Base-by-base conservation (phyloP, 108 stramenopile genomes). In the Nitzschia sp. region DNA sequence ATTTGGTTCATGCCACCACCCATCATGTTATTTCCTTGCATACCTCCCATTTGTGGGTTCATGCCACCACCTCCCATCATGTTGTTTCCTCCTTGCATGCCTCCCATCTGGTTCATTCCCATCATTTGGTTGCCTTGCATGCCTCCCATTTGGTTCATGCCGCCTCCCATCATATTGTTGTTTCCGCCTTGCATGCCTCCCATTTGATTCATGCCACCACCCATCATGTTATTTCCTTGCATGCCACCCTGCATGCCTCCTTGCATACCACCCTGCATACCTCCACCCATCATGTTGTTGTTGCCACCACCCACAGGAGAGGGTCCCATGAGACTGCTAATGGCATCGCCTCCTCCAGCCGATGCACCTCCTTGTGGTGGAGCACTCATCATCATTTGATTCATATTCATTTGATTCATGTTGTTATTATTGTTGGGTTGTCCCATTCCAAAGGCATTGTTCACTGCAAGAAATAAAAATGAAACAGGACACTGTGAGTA, bases 321-420 rank as follows among this genome's bases (percentile, higher is more conserved):
- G 11, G 79, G 78, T 48, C 68, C 83, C 63, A 80, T 67, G 73
- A 83, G 73, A 42, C 66, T 68, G 41, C 79, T 79, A 53, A 82
- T 82, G 11, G 75, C 81, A 78, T 80, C 76, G 38, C 71, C 53
- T 26, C 79, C 75, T 11, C 80, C 81, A 51, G 81, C 76, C 25
- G 73, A 51, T 19, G 46, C 61, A 26, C 58, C 51, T 60, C 63
- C 54, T 63, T 48, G 41, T 15, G 34, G 41, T 24, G 41, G 48
- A 53, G 41, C 51, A 9, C 48, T 54, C 24, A 51, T 26, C 37
- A 51, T 51, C 48, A 61, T 56, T 8, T 24, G 41, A 6, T 12
- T 59, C 10, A 17, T 63, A 34, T 51, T 51, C 19, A 14, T 29
- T 37, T 22, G 22, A 20, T 24, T 24, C 34, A 59, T 41, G 6